Base-by-base conservation (phyloP, 495 filamentous ascomycete species). In the Daldinia grandis region DNA sequence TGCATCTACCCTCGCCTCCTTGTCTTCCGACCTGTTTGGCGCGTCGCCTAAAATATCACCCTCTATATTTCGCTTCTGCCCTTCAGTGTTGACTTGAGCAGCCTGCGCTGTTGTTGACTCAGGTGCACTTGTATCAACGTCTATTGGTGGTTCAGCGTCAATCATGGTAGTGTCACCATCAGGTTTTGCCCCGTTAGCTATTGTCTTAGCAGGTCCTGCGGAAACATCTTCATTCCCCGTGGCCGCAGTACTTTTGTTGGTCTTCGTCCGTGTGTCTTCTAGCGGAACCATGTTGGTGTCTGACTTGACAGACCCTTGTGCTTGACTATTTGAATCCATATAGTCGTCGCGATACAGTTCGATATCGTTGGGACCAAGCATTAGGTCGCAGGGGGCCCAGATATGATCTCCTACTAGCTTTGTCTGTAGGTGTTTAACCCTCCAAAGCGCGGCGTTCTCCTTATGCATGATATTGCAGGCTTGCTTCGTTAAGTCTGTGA, bases 401-500 rank as follows among this genome's bases (percentile, higher is more conserved):
- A 85, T 87, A 58, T 87, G 84, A 76, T 98, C 94, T 17, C 94
- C 94, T 31, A 92, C 82, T 14, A 97, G 86, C 72, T 88, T 87
- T 28, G 90, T 91, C 66, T 93, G 86, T 7, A 98, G 76, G 64
- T 92, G 90, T 68, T 94, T 92, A 12, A 91, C 89, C 51, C 87
- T 89, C 88, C 90, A 93, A 25, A 97, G 80, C 5, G 89, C 84
- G 61, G 84, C 86, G 63, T 88, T 88, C 76, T 97, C 94, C 76
- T 91, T 90, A 28, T 92, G 91, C 64, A 94, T 84, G 66, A 93
- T 91, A 64, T 79, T 74, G 83, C 85, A 69, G 83, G 87, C 60
- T 85, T 94, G 87, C 38, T 84, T 82, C 10, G 89, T 88, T 78
- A 99, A 88, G 58, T 95, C 87, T 44, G 88, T 88, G n/a, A 99